Base-by-base conservation (phyloP, 495 filamentous ascomycete species). In the Barbatosphaeria neglecta region DNA sequence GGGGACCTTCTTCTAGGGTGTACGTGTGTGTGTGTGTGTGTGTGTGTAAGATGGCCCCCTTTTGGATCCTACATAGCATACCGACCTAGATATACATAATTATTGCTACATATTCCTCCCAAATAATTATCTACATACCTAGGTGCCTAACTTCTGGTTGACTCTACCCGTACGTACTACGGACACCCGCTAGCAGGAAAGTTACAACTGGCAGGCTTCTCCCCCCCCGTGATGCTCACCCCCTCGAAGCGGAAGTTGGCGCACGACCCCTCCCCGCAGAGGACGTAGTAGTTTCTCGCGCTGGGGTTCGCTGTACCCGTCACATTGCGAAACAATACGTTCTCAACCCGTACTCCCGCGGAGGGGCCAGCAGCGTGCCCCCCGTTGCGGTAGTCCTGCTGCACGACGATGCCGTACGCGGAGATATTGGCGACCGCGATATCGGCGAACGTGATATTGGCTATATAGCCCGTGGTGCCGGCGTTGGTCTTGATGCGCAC, bases 331-430 rank as follows among this genome's bases (percentile, higher is more conserved):
- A 74, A 64, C 17, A 56, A 55, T 20, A 74, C 44, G 50, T 63
- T 63, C 23, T 49, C 46, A 48, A 73, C 69, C 6, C 49, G 55
- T 1, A 73, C 68, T 20, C 68, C 70, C 42, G 68, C 73, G 15
- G 61, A 65, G 0, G 70, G 69, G 1, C 47, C 50, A 20, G 69
- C 70, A 4, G 67, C 70, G 10, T 69, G 55, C 9, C 71, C 68
- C 5, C 68, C 70, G 45, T 73, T 74, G n/a, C 66, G 50, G 46
- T 73, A 74, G 50, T 73, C 68, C 55, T 74, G 65, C 54, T 72
- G 63, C 25, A 74, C 51, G 35, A 65, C 70, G 46, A 70, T 71
- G 15, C 69, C 72, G 49, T 74, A 74, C 52, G 54, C 61, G 9
- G 57, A 49, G 50, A 74, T 72, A 28, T 64, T 61, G 15, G 48